Conservation (phyloP, 805 yeast species). For the Yamadazyma phyllophila region DNA sequence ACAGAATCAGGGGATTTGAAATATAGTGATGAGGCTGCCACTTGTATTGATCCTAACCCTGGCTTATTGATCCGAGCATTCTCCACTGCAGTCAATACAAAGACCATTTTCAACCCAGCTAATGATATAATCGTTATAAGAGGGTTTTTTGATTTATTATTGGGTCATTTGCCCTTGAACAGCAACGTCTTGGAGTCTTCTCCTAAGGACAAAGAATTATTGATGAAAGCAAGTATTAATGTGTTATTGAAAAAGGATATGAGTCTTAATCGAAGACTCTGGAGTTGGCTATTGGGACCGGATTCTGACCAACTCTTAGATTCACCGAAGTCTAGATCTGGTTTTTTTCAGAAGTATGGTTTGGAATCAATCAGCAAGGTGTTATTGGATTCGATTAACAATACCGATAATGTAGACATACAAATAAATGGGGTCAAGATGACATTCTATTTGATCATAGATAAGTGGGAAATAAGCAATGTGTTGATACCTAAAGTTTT, state of each 20-base stretch:
- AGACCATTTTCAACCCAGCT: constrained; percentile 29
- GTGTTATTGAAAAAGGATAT: constrained; percentile 82
- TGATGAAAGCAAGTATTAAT: constrained; percentile 61
- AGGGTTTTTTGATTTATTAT: constrained; percentile 81
- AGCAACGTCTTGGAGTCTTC: constrained; percentile 56
- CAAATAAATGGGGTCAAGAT: constrained; percentile 58
- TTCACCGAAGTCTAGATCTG: constrained; percentile 30
- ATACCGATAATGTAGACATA: constrained; percentile 27
- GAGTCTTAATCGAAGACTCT: constrained; percentile 89
- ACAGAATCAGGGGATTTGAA: constrained; percentile 9
- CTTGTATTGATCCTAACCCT: constrained; percentile 71
- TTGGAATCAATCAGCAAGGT: constrained; percentile 50
- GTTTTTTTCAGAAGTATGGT: constrained; percentile 64
- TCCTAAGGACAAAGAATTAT: constrained; percentile 51
- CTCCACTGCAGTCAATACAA: constrained; percentile 56
- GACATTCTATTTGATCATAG: constrained; percentile 68
- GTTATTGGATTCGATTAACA: constrained; percentile 44
- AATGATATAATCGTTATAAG: constrained; percentile 70
- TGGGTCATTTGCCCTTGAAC: constrained; percentile 63
- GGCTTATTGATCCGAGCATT: constrained; percentile 78
- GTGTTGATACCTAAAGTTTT: constrained; percentile 67
- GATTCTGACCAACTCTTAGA: constrained; percentile 30
- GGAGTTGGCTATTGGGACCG: constrained; percentile 93
- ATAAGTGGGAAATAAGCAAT: constrained; percentile 92
- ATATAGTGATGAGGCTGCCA: constrained; percentile 50